Conservation (phyloP, 257 asterid species). For the Rubia yunnanensis region DNA sequence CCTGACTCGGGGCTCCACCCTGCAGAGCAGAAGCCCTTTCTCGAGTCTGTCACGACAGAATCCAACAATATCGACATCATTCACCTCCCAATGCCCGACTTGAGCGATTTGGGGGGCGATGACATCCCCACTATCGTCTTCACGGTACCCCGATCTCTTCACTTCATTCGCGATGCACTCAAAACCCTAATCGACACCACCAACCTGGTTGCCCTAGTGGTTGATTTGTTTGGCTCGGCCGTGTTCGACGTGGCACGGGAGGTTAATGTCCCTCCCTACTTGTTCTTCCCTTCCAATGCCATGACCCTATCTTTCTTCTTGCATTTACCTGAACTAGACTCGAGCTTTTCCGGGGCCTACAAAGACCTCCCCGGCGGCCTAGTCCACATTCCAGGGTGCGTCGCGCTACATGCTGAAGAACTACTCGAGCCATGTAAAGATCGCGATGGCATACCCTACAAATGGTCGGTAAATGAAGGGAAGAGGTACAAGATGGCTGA, state of each 20-base stretch:
- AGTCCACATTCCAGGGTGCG: background rate
- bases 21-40: background rate
- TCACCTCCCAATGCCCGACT: background rate
- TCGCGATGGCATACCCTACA: background rate
- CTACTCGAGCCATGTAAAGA: background rate
- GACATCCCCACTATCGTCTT: background rate
- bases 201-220: background rate
- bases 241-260: constrained; percentile 1
- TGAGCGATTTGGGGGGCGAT: background rate
- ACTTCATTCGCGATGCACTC: background rate
- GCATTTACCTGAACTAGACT: background rate
- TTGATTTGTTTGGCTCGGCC: background rate
- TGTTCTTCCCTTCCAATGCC: constrained; percentile 6
- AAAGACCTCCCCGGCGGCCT: background rate
- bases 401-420: background rate
- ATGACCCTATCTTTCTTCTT: background rate
- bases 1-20: constrained; percentile 5
- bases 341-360: background rate
- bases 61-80: background rate
- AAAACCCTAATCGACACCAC: background rate
- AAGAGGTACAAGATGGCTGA: background rate
- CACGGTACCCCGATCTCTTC: background rate
- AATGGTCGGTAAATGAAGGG: background rate
- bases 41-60: background rate
- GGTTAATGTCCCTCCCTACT: background rate